These are phyloP conservation scores for Sporothrix sp. DNA, from an alignment of 2,329 filamentous ascomycete genomes.

Conservation along the genomic window DNA sequence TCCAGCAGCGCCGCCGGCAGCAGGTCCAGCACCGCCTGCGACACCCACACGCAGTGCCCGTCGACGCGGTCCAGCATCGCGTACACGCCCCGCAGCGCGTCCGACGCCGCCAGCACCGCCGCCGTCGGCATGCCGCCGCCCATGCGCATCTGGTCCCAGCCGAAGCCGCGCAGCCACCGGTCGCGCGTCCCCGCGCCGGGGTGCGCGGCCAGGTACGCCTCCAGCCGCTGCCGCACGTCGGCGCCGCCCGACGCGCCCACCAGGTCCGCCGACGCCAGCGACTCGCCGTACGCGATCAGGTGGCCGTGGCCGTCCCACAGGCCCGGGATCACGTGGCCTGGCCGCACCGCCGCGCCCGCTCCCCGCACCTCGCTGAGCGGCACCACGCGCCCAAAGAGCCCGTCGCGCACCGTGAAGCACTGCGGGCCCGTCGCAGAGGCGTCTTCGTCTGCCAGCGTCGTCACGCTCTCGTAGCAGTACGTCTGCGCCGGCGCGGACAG, in stretches of 20 bases:
- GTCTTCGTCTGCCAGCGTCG: conserved; percentile 29
- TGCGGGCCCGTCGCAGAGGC: conserved; percentile 28
- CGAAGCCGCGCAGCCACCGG: conserved; percentile 57
- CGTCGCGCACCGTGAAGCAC: conserved; percentile 48
- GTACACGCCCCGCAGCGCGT: conserved; percentile 43
- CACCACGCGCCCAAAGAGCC: conserved; percentile 42
- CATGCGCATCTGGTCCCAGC: conserved; percentile 61
- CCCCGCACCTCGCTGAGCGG: conserved; percentile 23
- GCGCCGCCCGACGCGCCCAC: conserved; percentile 48
- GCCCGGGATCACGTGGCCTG: conserved; percentile 53
- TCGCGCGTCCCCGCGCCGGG: conserved; percentile 41
- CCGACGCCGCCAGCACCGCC: conserved; percentile 42
- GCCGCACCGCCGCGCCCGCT: conserved; percentile 19
- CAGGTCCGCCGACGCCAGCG: conserved; percentile 54
- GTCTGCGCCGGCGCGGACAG: conserved; percentile 19
- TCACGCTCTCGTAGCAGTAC: conserved; percentile 35
- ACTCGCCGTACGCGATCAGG: conserved; percentile 54
- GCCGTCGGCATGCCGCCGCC: conserved; percentile 53
- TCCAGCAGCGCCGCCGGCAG: conserved; percentile 43
- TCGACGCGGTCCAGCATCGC: conserved; percentile 63
- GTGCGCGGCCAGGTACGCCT: conserved; percentile 39
- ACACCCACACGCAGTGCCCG: conserved; percentile 62
- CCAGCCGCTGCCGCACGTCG: conserved; percentile 44
- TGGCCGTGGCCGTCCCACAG: conserved; percentile 65
- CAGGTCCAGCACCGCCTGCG: conserved; percentile 50